Percentiles rank a stretch among this genome's conserved stretches.
Evolutionary conservation across 2,329 filamentous ascomycete species (phyloP).

Genomic region (Sporothrix brunneoviolacea): DNA sequence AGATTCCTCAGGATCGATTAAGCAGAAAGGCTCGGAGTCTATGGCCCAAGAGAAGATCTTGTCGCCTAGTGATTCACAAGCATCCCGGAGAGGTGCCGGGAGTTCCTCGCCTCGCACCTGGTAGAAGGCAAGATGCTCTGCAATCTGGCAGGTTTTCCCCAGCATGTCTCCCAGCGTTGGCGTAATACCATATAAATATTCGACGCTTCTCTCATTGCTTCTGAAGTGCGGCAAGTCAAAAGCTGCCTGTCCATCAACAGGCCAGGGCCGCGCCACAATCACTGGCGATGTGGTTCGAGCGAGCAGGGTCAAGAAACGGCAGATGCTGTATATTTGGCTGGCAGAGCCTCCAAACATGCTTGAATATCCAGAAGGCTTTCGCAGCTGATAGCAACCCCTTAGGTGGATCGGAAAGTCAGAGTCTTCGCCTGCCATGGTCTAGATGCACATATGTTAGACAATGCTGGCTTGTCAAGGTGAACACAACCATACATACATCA

Average conservation of each 20-base stretch:
- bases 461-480: too few relatives aligned
- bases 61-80: slow-evolving; percentile 3
- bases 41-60: slow-evolving; percentile 1
- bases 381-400: slow-evolving; percentile 9
- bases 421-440: slow-evolving; percentile 14
- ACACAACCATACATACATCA: background rate
- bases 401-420: slow-evolving; percentile 12
- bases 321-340: slow-evolving; percentile 11
- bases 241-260: too few relatives aligned
- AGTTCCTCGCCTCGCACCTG: background rate
- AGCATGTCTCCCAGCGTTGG: slow-evolving; percentile 11
- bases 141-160: slow-evolving; percentile 10
- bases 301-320: slow-evolving; percentile 12
- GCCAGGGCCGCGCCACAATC: background rate
- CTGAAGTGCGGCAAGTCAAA: too few relatives aligned
- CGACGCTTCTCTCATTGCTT: background rate
- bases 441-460: too few relatives aligned
- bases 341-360: background rate
- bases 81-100: background rate
- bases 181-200: slow-evolving; percentile 14
- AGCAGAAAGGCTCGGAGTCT: background rate
- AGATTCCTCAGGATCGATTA: background rate
- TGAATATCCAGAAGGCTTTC: background rate
- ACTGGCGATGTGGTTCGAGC: slow-evolving; percentile 5
- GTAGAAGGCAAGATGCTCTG: slow-evolving; percentile 3